Base-by-base conservation (phyloP, 495 filamentous ascomycete genomes). In the Bathelium albidoporum region DNA sequence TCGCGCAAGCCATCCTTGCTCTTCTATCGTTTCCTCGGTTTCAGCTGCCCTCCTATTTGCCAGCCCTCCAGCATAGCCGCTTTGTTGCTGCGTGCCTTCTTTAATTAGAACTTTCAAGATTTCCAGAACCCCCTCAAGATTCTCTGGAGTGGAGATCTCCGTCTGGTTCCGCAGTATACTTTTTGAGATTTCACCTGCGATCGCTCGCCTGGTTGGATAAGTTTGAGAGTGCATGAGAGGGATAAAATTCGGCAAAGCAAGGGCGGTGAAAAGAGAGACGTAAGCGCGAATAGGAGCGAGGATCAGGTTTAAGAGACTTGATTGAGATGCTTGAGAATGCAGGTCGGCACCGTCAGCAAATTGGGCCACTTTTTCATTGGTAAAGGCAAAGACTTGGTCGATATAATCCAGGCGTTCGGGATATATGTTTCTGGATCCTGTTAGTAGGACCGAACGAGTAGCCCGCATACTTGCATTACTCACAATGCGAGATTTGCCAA, bases 21-120 rank as follows among this genome's bases (percentile, higher is more conserved):
- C 94, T 74, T 97, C 92, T 65, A 97, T 84, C 0, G 93, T 97
- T 75, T 98, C 94, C 44, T 97, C 95, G 1, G 95, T 97, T 67
- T 95, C 88, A 58, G 73, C 80, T 63, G 77, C 87, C 71, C 81
- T 87, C 74, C 76, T 76, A 61, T 85, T 83, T 1, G 82, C 71
- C 59, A 88, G 86, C 31, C 86, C 82, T 5, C 90, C 90, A 12
- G 91, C 89, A 70, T 95, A 96, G 29, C 90, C 89, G 49, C 82
- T 81, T 18, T 89, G 85, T 62, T 92, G 86, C 66, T 96, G 93
- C 18, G 86, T 84, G 7, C 93, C 94, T 73, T 97, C 95, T 63
- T 88, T 93, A 70, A 98, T 95, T 45, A 98, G 74, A 1, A 97
- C 95, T 63, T 87, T 87, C 31, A 95, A 78, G 28, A 94, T 84